Base-by-base conservation (phyloP, 495 filamentous ascomycete genomes). In the Ascobolus immersus region DNA sequence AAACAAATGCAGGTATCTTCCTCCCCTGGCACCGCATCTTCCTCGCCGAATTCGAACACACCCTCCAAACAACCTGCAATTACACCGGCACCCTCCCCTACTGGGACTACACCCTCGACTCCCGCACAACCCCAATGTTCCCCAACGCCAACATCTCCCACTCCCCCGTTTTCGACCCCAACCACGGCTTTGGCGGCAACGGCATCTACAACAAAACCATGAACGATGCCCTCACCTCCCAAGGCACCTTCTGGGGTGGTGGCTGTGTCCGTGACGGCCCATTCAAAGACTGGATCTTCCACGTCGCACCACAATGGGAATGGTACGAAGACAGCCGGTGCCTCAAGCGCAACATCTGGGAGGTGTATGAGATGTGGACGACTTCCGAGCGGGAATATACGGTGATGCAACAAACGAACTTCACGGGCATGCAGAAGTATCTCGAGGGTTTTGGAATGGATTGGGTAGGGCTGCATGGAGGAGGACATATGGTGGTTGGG, bases 41-140 rank as follows among this genome's bases (percentile, higher is more conserved):
- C 29, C 17, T 54, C 4, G 36, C 41, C 37, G 50, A 52, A 8
- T 79, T 69, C 48, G 76, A 79, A 44, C 57, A 69, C 42, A 67
- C 73, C 2, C 55, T 81, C 14, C 56, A 61, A 17, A 58, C 68
- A n/a, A 73, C 81, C 41, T 81, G 76, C 40, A 66, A 65, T 28
- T 81, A 52, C 39, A 36, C 37, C 1, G 54, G 53, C 7, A 37
- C 42, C 4, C 47, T 49, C 19, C 52, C 52, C 24, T 44, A 58
- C 39, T 61, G 57, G 59, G 46, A 59, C 34, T 56, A 58, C 34
- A 11, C 43, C 1, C 31, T 42, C 19, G 57, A 61, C 34, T 47
- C 47, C 9, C 52, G 41, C 27, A 34, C 30, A 6, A 14, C 14
- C 4, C n/a, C n/a, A 1, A 35, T 50, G 10, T 48, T 58, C 18